phyloP scores from a whole-genome alignment of 805 yeast species.

The Saccharomycopsis selenospora region DNA sequence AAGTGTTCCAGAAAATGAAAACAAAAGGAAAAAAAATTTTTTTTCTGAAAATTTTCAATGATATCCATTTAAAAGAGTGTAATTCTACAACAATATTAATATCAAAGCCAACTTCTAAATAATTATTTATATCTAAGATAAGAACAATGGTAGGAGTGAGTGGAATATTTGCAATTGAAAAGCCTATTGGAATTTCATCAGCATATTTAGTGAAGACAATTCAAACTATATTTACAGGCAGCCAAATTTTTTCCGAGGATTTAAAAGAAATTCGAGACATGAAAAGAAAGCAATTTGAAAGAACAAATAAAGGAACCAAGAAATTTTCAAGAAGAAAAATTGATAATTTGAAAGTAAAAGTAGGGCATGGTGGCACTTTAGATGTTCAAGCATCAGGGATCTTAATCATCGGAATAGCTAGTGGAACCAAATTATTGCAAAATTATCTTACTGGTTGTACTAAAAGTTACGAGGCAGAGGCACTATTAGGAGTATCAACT shows the following conservation, averaged over 20 bases:
- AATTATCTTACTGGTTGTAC: slow-evolving; percentile 65
- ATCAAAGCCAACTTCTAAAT: too few species aligned
- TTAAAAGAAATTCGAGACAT: slow-evolving; percentile 43
- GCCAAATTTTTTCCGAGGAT: slow-evolving; percentile 50
- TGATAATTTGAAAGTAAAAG: slow-evolving; percentile 56
- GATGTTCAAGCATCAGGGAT: slow-evolving; percentile 97
- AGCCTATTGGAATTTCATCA: slow-evolving; percentile 82
- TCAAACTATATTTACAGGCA: slow-evolving; percentile 53
- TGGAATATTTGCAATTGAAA: slow-evolving; percentile 87
- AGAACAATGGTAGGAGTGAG: slow-evolving; percentile 41
- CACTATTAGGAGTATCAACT: slow-evolving; percentile 82
- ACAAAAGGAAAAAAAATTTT: too few species aligned
- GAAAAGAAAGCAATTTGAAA: slow-evolving; percentile 35
- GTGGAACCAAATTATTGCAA: slow-evolving; percentile 78
- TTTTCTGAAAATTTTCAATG: too few species aligned
- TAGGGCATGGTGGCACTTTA: slow-evolving; percentile 98
- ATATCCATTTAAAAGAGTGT: too few species aligned
- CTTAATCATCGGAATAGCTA: slow-evolving; percentile 82
- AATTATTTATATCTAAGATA: neutral
- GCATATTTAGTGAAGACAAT: slow-evolving; percentile 61
- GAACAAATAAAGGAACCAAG: slow-evolving; percentile 28
- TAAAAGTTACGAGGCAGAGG: slow-evolving; percentile 77
- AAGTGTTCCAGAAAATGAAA: too few species aligned
- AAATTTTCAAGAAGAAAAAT: slow-evolving; percentile 46
- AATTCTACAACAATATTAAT: too few species aligned